Conservation (phyloP, 2,329 filamentous ascomycete genomes). For the Podosphaera leucotricha region DNA sequence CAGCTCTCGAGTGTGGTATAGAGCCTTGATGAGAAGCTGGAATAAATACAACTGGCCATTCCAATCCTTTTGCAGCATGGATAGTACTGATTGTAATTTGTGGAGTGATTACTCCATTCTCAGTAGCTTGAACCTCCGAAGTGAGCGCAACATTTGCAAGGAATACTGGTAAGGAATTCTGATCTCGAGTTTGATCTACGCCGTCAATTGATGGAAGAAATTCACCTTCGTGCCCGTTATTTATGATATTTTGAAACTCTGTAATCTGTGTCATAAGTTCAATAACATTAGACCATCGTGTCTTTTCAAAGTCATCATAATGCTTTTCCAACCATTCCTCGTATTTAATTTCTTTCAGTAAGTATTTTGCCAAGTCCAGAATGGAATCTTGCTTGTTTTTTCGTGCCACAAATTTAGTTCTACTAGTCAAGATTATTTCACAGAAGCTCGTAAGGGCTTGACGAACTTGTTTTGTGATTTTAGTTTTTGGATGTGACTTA, state of each 20-base stretch:
- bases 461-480: conserved; percentile 28
- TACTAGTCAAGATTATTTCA: conserved; percentile 31
- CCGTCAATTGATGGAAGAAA: conserved; percentile 44
- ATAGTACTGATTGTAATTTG: conserved; percentile 86
- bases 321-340: conserved; percentile 48
- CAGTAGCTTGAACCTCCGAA: conserved; percentile 46
- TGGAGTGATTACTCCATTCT: conserved; percentile 30
- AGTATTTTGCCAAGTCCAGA: conserved; percentile 23
- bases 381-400: conserved; percentile 5
- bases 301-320: conserved; percentile 51
- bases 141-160: conserved; percentile 80
- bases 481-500: conserved; percentile 24
- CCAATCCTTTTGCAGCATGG: conserved; percentile 82
- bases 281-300: conserved; percentile 69
- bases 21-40: conserved; percentile 75
- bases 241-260: conserved; percentile 30
- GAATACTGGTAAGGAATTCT: conserved; percentile 45
- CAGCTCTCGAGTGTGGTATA: conserved; percentile 69
- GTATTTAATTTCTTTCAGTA: conserved; percentile 44
- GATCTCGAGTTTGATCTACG: conserved; percentile 42
- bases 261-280: conserved; percentile 63
- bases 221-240: conserved; percentile 23
- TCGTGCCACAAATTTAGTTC: conserved; percentile 24
- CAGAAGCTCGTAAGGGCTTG: conserved; percentile 34
- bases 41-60: conserved; percentile 91